A percentile compares a stretch with the other conserved stretches of the same genome.
Evolutionary conservation across 345 rosid species (phyloP).

Genomic region (Salix koriyanagi): DNA sequence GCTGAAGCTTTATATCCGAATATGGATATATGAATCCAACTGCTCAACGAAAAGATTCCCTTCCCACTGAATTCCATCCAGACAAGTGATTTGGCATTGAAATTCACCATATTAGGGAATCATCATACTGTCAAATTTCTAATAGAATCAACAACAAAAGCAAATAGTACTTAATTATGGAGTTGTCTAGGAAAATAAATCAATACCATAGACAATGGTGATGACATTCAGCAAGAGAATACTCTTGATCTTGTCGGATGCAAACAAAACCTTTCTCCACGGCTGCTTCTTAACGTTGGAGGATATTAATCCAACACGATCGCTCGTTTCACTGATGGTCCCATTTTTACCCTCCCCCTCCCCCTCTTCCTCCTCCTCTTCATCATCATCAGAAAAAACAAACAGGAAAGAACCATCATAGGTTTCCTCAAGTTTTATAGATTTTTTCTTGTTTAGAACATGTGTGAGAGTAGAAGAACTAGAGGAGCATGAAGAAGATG

Average conservation of each 20-base stretch:
- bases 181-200: not conserved
- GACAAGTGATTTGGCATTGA: no score
- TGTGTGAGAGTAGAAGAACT: not conserved
- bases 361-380: not conserved
- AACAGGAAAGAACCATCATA: slow-evolving; percentile 1
- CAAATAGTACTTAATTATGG: no score
- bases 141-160: no score
- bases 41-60: no score
- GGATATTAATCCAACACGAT: not conserved
- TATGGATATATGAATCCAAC: no score
- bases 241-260: slow-evolving; percentile 46
- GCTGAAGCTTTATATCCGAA: no score
- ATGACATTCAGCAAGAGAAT: slow-evolving; percentile 49
- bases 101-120: no score
- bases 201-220: slow-evolving; percentile 45
- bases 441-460: not conserved
- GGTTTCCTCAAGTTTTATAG: slow-evolving; percentile 2
- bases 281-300: slow-evolving; percentile 16
- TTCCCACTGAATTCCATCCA: no score
- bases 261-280: slow-evolving; percentile 36
- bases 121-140: no score
- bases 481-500: slow-evolving; percentile 4
- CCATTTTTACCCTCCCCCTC: not conserved
- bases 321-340: not conserved
- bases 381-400: not conserved